Conservation (phyloP, 805 yeast genomes). For the Candida qinlingensis region DNA sequence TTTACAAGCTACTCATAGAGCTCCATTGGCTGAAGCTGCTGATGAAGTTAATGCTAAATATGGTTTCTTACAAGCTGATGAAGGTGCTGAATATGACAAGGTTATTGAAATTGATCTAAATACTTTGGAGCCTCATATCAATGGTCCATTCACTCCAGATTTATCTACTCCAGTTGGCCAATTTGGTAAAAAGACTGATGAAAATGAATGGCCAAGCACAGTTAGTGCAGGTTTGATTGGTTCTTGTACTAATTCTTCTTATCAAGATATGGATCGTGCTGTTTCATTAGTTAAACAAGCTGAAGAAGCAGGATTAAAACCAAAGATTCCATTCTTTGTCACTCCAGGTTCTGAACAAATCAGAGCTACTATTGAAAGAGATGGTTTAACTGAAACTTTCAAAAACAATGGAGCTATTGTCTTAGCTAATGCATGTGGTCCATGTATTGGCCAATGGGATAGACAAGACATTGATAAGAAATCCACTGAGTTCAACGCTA, state of each 20-base stretch:
- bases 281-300: conserved; percentile 89
- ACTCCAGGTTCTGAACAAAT: conserved; percentile 99
- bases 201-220: conserved; percentile 78
- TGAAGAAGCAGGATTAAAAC: conserved; percentile 75
- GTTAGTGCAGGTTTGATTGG: conserved; percentile 95
- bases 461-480: conserved; percentile 70
- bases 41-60: conserved; percentile 47
- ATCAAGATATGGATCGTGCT: conserved; percentile 97
- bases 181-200: conserved; percentile 64
- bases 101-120: conserved; percentile 84
- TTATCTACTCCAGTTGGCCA: conserved; percentile 87
- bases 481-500: conserved; percentile 71
- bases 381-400: conserved; percentile 79
- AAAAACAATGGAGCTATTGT: conserved; percentile 87
- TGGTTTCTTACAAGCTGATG: conserved; percentile 76
- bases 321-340: conserved; percentile 87
- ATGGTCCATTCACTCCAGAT: conserved; percentile 99
- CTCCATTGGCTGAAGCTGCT: conserved; percentile 77
- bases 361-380: conserved; percentile 94
- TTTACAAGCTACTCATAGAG: conserved; percentile 79
- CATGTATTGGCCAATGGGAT: conserved; percentile 99
- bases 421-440: conserved; percentile 97
- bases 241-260: conserved; percentile 96
- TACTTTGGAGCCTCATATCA: conserved; percentile 87
- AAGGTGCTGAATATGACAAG: conserved; percentile 86